These are phyloP conservation scores for Juncus inflexus DNA, from an alignment of 176 grass and related monocot genomes.

Conservation along the genomic window DNA sequence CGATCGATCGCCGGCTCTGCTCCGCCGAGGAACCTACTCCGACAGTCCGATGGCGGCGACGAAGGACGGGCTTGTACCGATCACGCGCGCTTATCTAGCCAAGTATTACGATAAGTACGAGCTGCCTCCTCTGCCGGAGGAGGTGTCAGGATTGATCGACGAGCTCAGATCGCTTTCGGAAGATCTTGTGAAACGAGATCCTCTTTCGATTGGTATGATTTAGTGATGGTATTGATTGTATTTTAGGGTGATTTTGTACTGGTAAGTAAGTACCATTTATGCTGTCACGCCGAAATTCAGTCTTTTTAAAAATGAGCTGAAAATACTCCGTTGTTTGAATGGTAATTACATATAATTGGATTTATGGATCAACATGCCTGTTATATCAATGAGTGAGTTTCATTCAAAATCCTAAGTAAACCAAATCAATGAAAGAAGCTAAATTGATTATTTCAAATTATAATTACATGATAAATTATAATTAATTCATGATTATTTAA, in stretches of 20 bases:
- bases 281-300: background rate
- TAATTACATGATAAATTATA: too few relatives aligned
- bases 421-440: too few relatives aligned
- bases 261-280: constrained; percentile 4
- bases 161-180: constrained; percentile 46
- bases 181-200: constrained; percentile 34
- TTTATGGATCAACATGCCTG: constrained; percentile 2
- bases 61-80: constrained; percentile 69
- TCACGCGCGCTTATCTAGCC: constrained; percentile 79
- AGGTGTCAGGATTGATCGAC: constrained; percentile 31
- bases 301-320: background rate
- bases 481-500: constrained; percentile 25
- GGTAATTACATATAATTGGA: background rate
- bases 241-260: background rate
- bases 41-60: constrained; percentile 42
- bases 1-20: constrained; percentile 16
- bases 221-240: background rate
- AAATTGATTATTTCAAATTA: too few relatives aligned
- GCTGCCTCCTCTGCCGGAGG: constrained; percentile 40
- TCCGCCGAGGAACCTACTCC: constrained; percentile 2
- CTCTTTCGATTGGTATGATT: constrained; percentile 45
- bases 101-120: constrained; percentile 88
- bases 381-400: background rate
- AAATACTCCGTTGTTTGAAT: background rate
- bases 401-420: constrained; percentile 17